Conservation (phyloP, 345 rosid genomes). For the Citrus sp. region DNA sequence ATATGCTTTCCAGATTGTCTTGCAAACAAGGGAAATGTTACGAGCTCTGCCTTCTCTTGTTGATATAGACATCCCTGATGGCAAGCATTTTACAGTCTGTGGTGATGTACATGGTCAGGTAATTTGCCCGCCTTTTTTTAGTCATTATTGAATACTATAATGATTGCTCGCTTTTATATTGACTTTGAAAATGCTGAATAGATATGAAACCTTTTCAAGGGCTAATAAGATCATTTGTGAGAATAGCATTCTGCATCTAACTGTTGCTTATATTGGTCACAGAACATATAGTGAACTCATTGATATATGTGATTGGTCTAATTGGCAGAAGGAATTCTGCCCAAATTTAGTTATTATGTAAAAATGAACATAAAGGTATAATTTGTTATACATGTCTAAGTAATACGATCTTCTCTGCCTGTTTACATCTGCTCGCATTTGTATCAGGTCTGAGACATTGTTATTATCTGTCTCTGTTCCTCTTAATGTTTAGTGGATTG, state of each 20-base stretch:
- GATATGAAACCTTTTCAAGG: not conserved
- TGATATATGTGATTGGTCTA: not conserved
- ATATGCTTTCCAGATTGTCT: conserved; percentile 88
- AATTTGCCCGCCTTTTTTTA: conserved; percentile 13
- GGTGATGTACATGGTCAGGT: conserved; percentile 99
- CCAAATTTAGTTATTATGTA: not conserved
- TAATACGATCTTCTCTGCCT: not conserved
- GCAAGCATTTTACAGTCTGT: conserved; percentile 80
- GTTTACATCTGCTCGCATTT: not conserved
- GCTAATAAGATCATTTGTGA: not conserved
- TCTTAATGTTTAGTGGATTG: not conserved
- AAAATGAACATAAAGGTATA: not conserved
- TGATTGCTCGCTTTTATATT: not conserved
- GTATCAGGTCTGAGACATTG: not conserved
- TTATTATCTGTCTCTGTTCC: not conserved
- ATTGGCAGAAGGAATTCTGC: not conserved
- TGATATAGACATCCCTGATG: conserved; percentile 69
- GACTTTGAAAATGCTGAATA: not conserved
- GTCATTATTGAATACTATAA: not conserved
- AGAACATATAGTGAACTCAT: not conserved
- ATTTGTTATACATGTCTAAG: not conserved
- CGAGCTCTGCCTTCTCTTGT: conserved; percentile 74
- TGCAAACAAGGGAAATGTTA: conserved; percentile 81
- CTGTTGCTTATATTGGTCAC: not conserved
- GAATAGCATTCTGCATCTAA: not conserved